Percentiles rank a stretch among this genome's conserved stretches.
Conservation (phyloP, 2,329 filamentous ascomycete genomes). For the Fusarium albidum region DNA sequence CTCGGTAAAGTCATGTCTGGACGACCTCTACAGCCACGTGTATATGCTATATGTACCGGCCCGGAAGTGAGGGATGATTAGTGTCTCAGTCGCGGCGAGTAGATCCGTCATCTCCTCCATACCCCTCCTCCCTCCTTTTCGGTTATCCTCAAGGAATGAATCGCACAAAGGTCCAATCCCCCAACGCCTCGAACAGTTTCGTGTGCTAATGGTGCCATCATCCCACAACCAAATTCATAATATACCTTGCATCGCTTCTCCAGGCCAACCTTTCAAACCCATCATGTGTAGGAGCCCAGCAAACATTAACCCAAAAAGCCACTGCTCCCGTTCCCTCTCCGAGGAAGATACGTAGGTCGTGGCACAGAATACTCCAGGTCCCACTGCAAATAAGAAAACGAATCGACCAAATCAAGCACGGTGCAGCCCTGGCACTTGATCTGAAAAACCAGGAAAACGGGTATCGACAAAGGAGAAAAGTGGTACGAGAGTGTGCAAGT, state of each 20-base stretch:
- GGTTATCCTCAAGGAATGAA: conserved; percentile 22
- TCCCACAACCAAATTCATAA: conserved; percentile 42
- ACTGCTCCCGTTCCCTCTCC: conserved; percentile 1
- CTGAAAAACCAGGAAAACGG: conserved; percentile 29
- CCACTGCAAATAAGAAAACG: conserved; percentile 12
- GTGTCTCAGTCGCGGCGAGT: conserved; percentile 31
- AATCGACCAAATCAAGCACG: conserved; percentile 4
- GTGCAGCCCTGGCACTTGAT: conserved; percentile 3
- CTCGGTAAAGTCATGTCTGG: conserved; percentile 15
- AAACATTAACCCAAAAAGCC: conserved; percentile 23
- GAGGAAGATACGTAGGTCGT: conserved; percentile 15
- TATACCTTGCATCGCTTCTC: conserved; percentile 23
- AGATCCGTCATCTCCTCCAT: conserved; percentile 33
- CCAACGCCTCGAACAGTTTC: conserved; percentile 41
- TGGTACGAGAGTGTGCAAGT: conserved; percentile 21
- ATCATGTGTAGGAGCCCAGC: conserved; percentile 19
- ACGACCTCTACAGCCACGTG: conserved; percentile 36
- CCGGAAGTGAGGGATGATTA: conserved; percentile 38
- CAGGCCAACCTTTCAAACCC: conserved; percentile 13
- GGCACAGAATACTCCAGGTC: conserved; percentile 10
- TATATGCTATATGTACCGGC: conserved; percentile 40
- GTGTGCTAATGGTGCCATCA: conserved; percentile 36
- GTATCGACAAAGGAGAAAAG: conserved; percentile 41
- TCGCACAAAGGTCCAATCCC: conserved; percentile 28
- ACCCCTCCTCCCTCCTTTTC: conserved; percentile 7